Evolutionary conservation across 345 rosid species (phyloP), one percentile per base, ranked within the genome.

Genomic region (Hevea brasiliensis): DNA sequence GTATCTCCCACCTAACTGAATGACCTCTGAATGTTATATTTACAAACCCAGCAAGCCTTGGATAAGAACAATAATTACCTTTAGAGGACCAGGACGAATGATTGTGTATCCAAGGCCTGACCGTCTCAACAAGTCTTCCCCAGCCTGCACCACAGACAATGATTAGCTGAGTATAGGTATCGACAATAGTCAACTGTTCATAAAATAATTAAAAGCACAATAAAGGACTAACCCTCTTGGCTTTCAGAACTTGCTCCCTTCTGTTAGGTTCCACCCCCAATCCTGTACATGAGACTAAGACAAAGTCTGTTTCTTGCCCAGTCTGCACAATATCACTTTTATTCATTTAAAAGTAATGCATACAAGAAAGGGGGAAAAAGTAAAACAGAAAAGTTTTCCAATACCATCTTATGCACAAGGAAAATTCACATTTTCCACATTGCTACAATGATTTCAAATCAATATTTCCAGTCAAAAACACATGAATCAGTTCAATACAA

Each of bases 81-180:
- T 84, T 61, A 94, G 77, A 76, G 95, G 98, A 77, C 98, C 98
- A 3, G 98, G 98, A 70, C 97, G 96, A 81, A 94, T 85, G 63
- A 92, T 90, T 53, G 98, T 94, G 84, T 94, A 94, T 62, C 98
- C 97, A 58, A 94, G 97, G 24, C 99, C 99, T 24, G 99, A 95
- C 84, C 90, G 88, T 80, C 98, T 88, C 72, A 95, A 75, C 54
- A 88, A 88, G 74, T 95, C 99, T 82, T 95, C 99, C 21, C 99
- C 98, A 54, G 97, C 94, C 99, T 95, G 82, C 50, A 62, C 15
- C 29, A 56, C 1, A 50, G 21, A 63, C 20, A 2, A 1, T 11
- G n/a, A 7, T 40, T 12, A 50, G 44, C 71, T 60, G 26, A 67
- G 53, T 70, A 72, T 73, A 44, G 61, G 44, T 3, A 74, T 20